These are phyloP conservation scores for Haplosporangium sp. DNA, from an alignment of 371 early-diverging fungal species.

Conservation along the genomic window DNA sequence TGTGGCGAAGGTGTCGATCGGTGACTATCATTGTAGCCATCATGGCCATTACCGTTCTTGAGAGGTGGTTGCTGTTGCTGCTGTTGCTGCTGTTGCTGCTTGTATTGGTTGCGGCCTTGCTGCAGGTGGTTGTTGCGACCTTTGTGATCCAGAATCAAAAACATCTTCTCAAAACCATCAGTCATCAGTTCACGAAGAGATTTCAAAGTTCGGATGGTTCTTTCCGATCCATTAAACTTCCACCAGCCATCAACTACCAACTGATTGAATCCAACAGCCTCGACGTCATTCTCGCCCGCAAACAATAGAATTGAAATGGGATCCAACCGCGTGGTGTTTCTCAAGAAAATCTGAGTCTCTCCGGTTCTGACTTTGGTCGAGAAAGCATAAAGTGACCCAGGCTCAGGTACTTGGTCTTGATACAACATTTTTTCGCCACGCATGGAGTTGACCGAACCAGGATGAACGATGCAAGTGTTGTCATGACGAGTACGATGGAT, in stretches of 20 bases:
- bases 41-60: conserved; percentile 10
- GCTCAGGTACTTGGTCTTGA: conserved; percentile 38
- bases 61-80: conserved; percentile 1
- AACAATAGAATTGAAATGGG: conserved; percentile 57
- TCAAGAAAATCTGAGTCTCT: conserved; percentile 54
- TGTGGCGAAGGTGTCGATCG: conserved; percentile 49
- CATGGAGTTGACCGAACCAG: conserved; percentile 58
- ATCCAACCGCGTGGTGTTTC: conserved; percentile 57
- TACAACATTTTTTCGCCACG: conserved; percentile 40
- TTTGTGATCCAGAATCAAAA: conserved; percentile 52
- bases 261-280: conserved; percentile 42
- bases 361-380: conserved; percentile 56
- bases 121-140: conserved; percentile 39
- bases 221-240: conserved; percentile 54
- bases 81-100: conserved; percentile 23
- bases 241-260: conserved; percentile 52
- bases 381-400: conserved; percentile 57
- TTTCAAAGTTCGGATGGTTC: conserved; percentile 43
- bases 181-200: conserved; percentile 46
- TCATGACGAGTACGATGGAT: conserved; percentile 56
- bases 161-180: conserved; percentile 55
- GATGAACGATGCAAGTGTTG: conserved; percentile 55
- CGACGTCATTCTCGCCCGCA: conserved; percentile 55
- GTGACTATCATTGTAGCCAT: conserved; percentile 22
- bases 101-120: conserved; percentile 20